Evolutionary conservation across 177 flowering plant species (phyloP).

Genomic region (Vitis hybrid): DNA sequence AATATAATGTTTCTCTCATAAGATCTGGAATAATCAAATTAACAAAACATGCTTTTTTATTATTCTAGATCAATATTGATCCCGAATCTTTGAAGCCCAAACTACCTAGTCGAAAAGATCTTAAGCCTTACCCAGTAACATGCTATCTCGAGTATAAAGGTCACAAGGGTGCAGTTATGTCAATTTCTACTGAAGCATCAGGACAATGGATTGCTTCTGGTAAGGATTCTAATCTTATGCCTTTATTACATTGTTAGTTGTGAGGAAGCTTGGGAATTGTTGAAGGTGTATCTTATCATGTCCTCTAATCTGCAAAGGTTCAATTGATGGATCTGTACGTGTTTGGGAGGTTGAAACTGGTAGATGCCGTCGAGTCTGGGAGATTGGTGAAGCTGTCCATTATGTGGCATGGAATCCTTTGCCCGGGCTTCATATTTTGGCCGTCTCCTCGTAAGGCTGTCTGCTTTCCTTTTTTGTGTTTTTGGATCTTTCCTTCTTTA

Average conservation of each 20-base stretch:
- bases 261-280: neutral
- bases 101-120: constrained; percentile 85
- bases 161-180: constrained; percentile 73
- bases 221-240: constrained; percentile 18
- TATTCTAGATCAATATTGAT: constrained; percentile 80
- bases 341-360: constrained; percentile 96
- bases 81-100: constrained; percentile 94
- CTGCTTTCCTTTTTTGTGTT: constrained; percentile 3
- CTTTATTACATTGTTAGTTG: constrained; percentile 1
- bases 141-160: constrained; percentile 95
- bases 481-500: neutral
- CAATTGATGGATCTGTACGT: constrained; percentile 87
- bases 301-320: constrained; percentile 48
- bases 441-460: constrained; percentile 63
- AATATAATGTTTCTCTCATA: neutral
- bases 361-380: constrained; percentile 76
- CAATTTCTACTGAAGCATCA: constrained; percentile 66
- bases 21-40: neutral
- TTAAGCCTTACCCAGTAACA: constrained; percentile 81
- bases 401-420: constrained; percentile 93
- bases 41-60: neutral
- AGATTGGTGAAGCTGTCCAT: constrained; percentile 61
- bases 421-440: constrained; percentile 70
- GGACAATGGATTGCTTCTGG: constrained; percentile 99
- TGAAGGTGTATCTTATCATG: constrained; percentile 4